phyloP scores from a whole-genome alignment of 169 alveolate genomes.

The Condylostoma magnum region DNA sequence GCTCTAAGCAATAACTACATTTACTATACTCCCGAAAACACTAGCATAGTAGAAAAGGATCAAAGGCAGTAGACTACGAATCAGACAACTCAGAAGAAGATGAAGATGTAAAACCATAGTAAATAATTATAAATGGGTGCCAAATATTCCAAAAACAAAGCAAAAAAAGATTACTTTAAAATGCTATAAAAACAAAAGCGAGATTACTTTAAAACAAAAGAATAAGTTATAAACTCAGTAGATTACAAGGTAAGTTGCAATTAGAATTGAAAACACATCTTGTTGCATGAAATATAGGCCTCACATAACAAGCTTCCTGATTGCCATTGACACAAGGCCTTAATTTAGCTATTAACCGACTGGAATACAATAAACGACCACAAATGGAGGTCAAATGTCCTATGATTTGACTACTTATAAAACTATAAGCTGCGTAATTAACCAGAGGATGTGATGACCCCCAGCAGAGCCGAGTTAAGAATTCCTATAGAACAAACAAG shows the following conservation, averaged over 20 bases:
- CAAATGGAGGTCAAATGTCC: conserved; percentile 30
- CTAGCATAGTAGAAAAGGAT: too few species aligned
- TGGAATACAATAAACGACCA: conserved; percentile 29
- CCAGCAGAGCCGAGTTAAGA: too few species aligned
- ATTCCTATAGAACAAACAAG: too few species aligned
- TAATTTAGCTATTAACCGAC: neutral
- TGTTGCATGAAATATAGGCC: conserved; percentile 9
- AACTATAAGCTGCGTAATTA: neutral
- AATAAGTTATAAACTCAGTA: conserved; percentile 8
- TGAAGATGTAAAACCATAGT: neutral
- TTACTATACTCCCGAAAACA: too few species aligned
- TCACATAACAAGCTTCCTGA: neutral
- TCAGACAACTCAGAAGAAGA: too few species aligned
- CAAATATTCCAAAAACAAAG: neutral
- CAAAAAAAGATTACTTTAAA: conserved; percentile 26
- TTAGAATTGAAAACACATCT: conserved; percentile 25
- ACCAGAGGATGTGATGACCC: neutral
- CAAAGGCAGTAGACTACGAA: too few species aligned
- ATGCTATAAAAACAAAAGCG: neutral
- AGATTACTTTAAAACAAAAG: conserved; percentile 2
- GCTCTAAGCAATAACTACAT: too few species aligned
- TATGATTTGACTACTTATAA: conserved; percentile 28
- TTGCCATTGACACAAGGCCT: neutral
- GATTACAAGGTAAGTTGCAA: conserved; percentile 10
- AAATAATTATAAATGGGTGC: conserved; percentile 5